Base-by-base conservation (phyloP, 2,329 filamentous ascomycete genomes). In the Ophiocordyceps camponoti-rufipedis region DNA sequence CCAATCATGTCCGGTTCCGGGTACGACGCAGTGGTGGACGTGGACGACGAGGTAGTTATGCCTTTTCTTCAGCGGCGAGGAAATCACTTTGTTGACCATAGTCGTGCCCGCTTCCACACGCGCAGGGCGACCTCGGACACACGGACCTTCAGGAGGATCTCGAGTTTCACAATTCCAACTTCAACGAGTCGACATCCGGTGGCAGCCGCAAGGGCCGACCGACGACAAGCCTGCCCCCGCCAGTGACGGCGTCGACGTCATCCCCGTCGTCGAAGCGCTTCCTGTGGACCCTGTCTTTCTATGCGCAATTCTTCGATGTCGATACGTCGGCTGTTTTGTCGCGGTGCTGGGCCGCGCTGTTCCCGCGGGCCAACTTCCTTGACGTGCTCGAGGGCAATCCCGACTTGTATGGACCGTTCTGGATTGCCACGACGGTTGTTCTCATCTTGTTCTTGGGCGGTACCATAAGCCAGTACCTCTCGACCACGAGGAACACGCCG, bases 111-210 rank as follows among this genome's bases (percentile, higher is more conserved):
- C 46, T 48, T 18, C 7, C 2, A 41, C 47, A 7, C 2, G 40
- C 46, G 7, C 61, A 96, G 88, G 89, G 89, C 58, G 91, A 98
- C 66, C 80, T 98, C 60, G 91, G 91, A 57, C 88, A 95, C 67
- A 98, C 91, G 47, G 91, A 98, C 64, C 82, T 98, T 23, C 87
- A 95, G 71, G 89, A 95, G 64, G 91, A 96, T 66, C 87, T 98
- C 62, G 91, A 96, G 74, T 98, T 98, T 70, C 91, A 98, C 72
- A 84, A 80, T 59, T 95, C 88, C 52, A 77, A 84, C 69, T 93
- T 93, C 64, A 76, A 80, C 56, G 78, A 78, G 47, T 59, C 70
- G 58, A 56, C 71, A 53, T 58, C 62, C 14, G 63, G 67, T 48
- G 67, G 65, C 44, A n/a, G 13, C 33, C 68, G 72, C 51, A 72